Evolutionary conservation across 257 asterid species (phyloP), one percentile per base, ranked within the genome.

Genomic region (Lycium ferocissimum): DNA sequence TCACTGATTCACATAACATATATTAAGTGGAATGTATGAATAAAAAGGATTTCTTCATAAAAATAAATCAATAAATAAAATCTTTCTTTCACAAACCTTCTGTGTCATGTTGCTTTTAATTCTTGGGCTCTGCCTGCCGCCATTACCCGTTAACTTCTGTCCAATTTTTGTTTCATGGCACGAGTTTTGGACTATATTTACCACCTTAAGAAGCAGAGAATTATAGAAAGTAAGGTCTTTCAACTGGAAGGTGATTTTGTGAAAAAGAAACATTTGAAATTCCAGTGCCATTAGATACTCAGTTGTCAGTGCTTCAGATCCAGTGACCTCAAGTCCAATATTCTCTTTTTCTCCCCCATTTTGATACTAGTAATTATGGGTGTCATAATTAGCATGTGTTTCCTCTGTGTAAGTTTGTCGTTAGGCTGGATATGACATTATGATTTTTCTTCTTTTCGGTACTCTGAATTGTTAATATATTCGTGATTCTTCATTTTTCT

Each of bases 201-300:
- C 15, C 33, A 76, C 9, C 47, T 76, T 18, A 76, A 51, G 63
- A 53, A 53, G 5, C 26, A 51, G 47, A 26, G 4, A 76, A 26
- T 70, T 76, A 76, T 3, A 51, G 82, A 14, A 76, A 75, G 81
- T 14, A 22, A 76, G 54, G 63, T 76, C 82, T 51, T 76, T 76
- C 45, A 26, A 51, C n/a, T 75, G 53, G 53, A 75, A 75, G 61
- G 20, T 53, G 63, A 53, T 76, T 51, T 76, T 76, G 13, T 2
- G 18, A 75, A 47, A 9, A 49, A 53, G 43, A 57, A 76, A 26
- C 63, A 22, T 76, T 26, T 51, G 47, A 76, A 76, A 51, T 51
- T 76, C 35, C 81, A 76, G 22, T 3, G 13, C 0, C 26, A 9
- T 76, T 26, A 22, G 22, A 51, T 51, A 14, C 40, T 26, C 14